Conservation (phyloP, 345 rosid species). For the Citrus cavaleriei region DNA sequence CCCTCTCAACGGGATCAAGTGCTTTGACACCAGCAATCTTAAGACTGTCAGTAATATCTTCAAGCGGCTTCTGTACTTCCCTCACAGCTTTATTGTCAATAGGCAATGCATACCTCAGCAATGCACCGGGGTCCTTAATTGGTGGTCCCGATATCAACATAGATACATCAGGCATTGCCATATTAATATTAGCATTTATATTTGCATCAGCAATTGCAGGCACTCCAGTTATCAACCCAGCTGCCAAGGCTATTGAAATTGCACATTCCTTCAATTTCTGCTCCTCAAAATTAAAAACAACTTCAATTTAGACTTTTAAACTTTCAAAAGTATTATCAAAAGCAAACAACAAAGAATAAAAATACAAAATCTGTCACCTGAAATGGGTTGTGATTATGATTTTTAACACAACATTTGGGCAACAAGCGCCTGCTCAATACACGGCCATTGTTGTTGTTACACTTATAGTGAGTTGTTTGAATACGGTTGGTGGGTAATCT, state of each 20-base stretch:
- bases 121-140: constrained; percentile 83
- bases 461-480: constrained; percentile 1
- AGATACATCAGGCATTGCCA: constrained; percentile 64
- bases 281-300: constrained; percentile 11
- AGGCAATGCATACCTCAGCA: constrained; percentile 86
- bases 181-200: constrained; percentile 32
- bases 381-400: constrained; percentile 2
- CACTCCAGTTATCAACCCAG: constrained; percentile 54
- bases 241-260: constrained; percentile 65
- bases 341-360: neutral
- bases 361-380: constrained; percentile 29
- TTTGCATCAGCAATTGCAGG: constrained; percentile 47
- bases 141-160: constrained; percentile 97
- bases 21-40: constrained; percentile 83
- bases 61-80: constrained; percentile 94
- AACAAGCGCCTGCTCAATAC: constrained; percentile 16
- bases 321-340: neutral
- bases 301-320: neutral
- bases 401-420: constrained; percentile 36
- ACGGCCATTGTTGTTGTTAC: constrained; percentile 14
- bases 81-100: constrained; percentile 84
- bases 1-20: constrained; percentile 91
- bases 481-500: constrained; percentile 25
- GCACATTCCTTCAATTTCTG: constrained; percentile 82
- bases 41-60: constrained; percentile 91